Evolutionary conservation across 31 red algal genomes (phyloP), one percentile per base, ranked within the genome.

Genomic region (Odonthalia washingtoniensis): DNA sequence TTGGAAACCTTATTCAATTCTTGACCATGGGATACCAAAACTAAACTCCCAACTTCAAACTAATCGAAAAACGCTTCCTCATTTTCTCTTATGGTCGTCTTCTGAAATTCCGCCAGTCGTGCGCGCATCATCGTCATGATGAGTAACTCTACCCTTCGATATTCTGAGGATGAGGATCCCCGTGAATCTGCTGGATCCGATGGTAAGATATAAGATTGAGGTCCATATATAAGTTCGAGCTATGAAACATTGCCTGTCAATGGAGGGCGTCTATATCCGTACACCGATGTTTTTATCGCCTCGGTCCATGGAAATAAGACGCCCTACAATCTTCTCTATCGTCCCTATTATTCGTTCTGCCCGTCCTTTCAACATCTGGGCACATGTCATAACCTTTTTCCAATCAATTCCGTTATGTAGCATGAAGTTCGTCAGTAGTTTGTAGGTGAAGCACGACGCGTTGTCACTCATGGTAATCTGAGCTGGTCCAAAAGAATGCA

Each of bases 271-370:
- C 77, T 30, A 30, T 80, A 80, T 53, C 77, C 77, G 46, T 62
- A 80, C 3, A 80, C 9, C 52, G 62, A 40, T 4, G 21, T 4
- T 31, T 27, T 4, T 31, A 80, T 6, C 5, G 42, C 45, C 46
- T 14, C 3, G 26, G 52, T 46, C 46, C 77, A 80, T 16, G 45
- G 16, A 27, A 38, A 77, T 16, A 14, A 77, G 14, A 42, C 21
- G 26, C 9, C 40, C 14, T 77, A 43, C 5, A 9, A 12, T 37
- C 16, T 38, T 37, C 40, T 77, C 43, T 5, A 77, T n/a, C 5
- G 74, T 77, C 21, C 74, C 16, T 6, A 77, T 28, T 28, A 77
- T 77, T 17, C 74, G 26, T 44, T 77, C 74, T 77, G 74, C 74
- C 27, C 74, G 31, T n/a, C 40, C 40, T 42, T 77, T 77, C 43